Evolutionary conservation across 805 yeast genomes (phyloP).

Genomic region (Lachancea kluyveri): DNA sequence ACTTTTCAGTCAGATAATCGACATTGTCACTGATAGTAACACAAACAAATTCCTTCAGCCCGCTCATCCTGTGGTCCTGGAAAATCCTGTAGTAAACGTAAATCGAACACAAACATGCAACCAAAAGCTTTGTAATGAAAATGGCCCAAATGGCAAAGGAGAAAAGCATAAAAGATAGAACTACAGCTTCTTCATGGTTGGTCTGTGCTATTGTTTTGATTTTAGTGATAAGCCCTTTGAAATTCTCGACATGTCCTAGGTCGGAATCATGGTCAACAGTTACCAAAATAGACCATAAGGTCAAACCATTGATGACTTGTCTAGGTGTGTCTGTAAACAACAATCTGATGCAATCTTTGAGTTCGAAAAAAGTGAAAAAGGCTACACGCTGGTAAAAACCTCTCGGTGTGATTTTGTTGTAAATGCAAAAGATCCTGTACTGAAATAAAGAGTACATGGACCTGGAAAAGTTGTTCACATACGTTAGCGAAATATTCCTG

Average conservation of each 20-base stretch:
- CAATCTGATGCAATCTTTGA: conserved; percentile 56
- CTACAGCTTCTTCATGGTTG: conserved; percentile 61
- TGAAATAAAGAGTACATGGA: conserved; percentile 48
- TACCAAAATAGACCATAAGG: conserved; percentile 47
- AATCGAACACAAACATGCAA: conserved; percentile 47
- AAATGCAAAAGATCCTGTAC: conserved; percentile 67
- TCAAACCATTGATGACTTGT: conserved; percentile 75
- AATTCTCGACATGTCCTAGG: conserved; percentile 25
- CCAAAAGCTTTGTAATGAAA: conserved; percentile 49
- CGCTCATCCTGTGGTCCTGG: conserved; percentile 32
- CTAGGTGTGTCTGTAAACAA: conserved; percentile 81
- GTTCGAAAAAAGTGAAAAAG: conserved; percentile 56
- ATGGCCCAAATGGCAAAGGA: conserved; percentile 70
- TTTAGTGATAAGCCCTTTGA: conserved; percentile 34
- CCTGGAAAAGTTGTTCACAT: conserved; percentile 60
- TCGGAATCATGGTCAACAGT: conserved; percentile 29
- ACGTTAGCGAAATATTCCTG: conserved; percentile 60
- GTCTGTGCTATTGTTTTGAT: conserved; percentile 53
- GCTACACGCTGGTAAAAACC: conserved; percentile 61
- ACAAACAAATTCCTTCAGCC: conserved; percentile 58
- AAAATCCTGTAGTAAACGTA: conserved; percentile 46
- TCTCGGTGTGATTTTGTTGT: conserved; percentile 62
- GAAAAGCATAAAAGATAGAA: conserved; percentile 67
- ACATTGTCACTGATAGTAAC: conserved; percentile 51
- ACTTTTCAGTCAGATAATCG: conserved; percentile 34